These are phyloP conservation scores for Suillus clintonianus DNA, from an alignment of 768 basidiomycete genomes.

Conservation along the genomic window DNA sequence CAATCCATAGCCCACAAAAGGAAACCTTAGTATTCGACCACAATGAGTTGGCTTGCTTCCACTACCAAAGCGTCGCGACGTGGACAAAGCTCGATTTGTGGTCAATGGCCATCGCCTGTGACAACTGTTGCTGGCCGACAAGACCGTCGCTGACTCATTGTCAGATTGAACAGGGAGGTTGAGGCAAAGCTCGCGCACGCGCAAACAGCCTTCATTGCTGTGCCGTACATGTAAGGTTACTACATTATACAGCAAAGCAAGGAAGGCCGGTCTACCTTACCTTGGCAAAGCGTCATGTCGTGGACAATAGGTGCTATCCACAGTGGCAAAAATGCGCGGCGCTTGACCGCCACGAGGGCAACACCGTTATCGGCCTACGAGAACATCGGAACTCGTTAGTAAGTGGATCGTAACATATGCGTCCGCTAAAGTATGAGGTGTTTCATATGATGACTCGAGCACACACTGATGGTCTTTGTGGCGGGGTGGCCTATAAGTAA, in stretches of 20 bases:
- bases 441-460: background rate
- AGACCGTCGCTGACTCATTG: background rate
- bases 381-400: background rate
- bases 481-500: background rate
- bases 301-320: background rate
- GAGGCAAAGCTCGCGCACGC: background rate
- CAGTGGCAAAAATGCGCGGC: background rate
- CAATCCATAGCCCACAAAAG: background rate
- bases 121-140: background rate
- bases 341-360: background rate
- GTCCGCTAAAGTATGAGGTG: background rate
- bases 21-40: constrained; percentile 4
- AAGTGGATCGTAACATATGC: background rate
- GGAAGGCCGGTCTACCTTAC: background rate
- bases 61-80: background rate
- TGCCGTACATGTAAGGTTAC: no score
- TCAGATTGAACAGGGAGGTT: background rate
- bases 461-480: background rate
- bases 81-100: background rate
- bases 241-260: background rate
- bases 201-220: background rate
- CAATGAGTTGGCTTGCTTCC: background rate
- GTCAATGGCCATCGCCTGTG: background rate
- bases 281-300: background rate
- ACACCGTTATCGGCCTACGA: background rate